A percentile compares a stretch with the other conserved stretches of the same genome.
Evolutionary conservation across 331 rosid species (phyloP).

Genomic region (Malus hybrid): DNA sequence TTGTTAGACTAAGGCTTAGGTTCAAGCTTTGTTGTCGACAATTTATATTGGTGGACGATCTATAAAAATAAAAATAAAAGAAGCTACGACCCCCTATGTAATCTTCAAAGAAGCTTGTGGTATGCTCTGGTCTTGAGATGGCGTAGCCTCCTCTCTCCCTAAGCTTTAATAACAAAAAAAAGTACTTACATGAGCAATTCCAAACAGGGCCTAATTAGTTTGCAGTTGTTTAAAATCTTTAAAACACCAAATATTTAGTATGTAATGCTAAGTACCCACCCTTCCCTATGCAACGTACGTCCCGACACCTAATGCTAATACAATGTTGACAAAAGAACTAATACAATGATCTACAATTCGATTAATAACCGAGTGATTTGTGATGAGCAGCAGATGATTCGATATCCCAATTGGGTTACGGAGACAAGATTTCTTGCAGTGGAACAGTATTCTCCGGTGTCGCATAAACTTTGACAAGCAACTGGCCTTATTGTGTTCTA

Average conservation of each 20-base stretch:
- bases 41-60: fast-evolving
- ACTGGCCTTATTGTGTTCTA: conserved; percentile 11
- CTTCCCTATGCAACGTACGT: background rate
- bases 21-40: too few species aligned
- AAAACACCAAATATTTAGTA: background rate
- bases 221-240: background rate
- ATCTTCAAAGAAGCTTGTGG: too few species aligned
- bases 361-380: background rate
- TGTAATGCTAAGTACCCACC: background rate
- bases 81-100: too few species aligned
- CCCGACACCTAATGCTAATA: conserved; percentile 10
- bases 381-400: background rate
- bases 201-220: background rate
- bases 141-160: too few species aligned
- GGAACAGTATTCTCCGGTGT: conserved; percentile 5
- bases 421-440: conserved; percentile 6
- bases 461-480: conserved; percentile 18
- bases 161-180: too few species aligned
- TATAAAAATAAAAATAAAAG: too few species aligned
- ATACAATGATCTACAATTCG: background rate
- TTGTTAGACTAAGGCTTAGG: too few species aligned
- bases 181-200: background rate
- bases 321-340: background rate
- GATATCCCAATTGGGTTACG: background rate
- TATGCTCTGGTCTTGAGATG: too few species aligned